These are phyloP conservation scores for Macroventuria anomochaeta DNA, from an alignment of 2,329 filamentous ascomycete species.

Conservation along the genomic window DNA sequence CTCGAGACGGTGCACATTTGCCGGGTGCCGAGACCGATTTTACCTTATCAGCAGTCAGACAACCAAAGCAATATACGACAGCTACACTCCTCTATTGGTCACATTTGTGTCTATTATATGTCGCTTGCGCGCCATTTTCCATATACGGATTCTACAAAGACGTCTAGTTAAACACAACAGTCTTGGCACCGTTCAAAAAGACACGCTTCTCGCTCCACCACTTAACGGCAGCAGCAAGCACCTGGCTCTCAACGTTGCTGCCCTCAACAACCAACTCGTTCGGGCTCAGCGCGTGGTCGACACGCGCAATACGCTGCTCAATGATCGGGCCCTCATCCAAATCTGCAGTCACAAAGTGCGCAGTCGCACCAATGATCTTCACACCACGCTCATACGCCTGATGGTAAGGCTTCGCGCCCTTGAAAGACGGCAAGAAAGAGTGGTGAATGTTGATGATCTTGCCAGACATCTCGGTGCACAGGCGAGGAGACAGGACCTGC, in stretches of 20 bases:
- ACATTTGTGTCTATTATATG: not conserved
- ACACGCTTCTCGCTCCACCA: constrained; percentile 82
- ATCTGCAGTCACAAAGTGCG: constrained; percentile 85
- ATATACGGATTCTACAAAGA: not conserved
- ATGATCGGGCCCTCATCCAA: constrained; percentile 88
- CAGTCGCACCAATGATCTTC: constrained; percentile 86
- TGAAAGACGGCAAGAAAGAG: constrained; percentile 84
- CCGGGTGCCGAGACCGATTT: constrained; percentile 6
- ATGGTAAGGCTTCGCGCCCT: constrained; percentile 87
- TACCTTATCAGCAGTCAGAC: constrained; percentile 1
- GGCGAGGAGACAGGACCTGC: constrained; percentile 78
- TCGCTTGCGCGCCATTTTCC: not conserved
- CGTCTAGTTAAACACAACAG: constrained; percentile 71
- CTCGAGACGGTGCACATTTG: constrained; percentile 19
- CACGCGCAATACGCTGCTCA: constrained; percentile 79
- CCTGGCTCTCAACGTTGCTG: constrained; percentile 83
- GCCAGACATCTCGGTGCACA: constrained; percentile 81
- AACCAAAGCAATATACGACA: not conserved
- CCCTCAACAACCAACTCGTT: constrained; percentile 81
- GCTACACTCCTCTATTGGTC: not conserved
- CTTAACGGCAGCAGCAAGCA: constrained; percentile 80
- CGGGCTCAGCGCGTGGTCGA: constrained; percentile 77
- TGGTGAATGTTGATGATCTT: constrained; percentile 94
- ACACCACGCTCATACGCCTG: constrained; percentile 86
- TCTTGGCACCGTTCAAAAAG: constrained; percentile 80